Percentiles rank a stretch among this genome's conserved stretches.
phyloP scores from a whole-genome alignment of 75 land plant genomes.

The Ceratopteris richardii region DNA sequence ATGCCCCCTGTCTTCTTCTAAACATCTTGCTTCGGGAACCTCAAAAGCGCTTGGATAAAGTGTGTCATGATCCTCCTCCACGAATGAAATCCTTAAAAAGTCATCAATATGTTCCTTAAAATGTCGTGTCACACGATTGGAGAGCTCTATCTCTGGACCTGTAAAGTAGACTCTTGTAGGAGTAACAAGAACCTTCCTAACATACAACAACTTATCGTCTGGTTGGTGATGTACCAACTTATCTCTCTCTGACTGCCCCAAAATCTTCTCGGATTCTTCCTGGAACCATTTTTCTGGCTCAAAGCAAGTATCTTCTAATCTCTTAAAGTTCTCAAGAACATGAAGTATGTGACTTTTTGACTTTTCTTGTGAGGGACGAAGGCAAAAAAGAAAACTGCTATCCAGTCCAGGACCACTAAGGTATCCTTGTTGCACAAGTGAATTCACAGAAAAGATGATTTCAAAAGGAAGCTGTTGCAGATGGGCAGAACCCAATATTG shows the following conservation, averaged over 20 bases:
- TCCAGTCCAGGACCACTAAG: slow-evolving; percentile 49
- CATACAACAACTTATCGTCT: slow-evolving; percentile 42
- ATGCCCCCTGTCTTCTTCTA: slow-evolving; percentile 18
- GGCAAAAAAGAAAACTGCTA: slow-evolving; percentile 33
- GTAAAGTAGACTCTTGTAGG: slow-evolving; percentile 69
- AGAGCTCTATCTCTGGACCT: slow-evolving; percentile 79
- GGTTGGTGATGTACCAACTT: background rate
- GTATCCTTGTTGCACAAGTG: slow-evolving; percentile 52
- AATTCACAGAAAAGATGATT: slow-evolving; percentile 51
- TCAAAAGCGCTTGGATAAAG: slow-evolving; percentile 38
- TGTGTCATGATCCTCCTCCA: slow-evolving; percentile 62
- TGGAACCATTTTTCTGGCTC: slow-evolving; percentile 41
- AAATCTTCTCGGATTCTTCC: slow-evolving; percentile 15
- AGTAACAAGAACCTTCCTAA: slow-evolving; percentile 60
- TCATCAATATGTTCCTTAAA: slow-evolving; percentile 41
- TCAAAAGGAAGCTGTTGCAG: slow-evolving; percentile 24
- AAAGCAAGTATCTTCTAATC: slow-evolving; percentile 33
- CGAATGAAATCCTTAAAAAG: slow-evolving; percentile 71
- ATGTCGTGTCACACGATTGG: slow-evolving; percentile 73
- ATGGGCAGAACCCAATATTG: background rate
- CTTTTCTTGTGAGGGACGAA: slow-evolving; percentile 18
- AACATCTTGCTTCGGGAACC: slow-evolving; percentile 6
- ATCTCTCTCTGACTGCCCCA: too few species aligned
- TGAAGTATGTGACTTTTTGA: slow-evolving; percentile 23
- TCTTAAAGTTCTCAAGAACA: slow-evolving; percentile 36